phyloP scores from a whole-genome alignment of 148 eudicot species.

The Rhododendron henanense region DNA sequence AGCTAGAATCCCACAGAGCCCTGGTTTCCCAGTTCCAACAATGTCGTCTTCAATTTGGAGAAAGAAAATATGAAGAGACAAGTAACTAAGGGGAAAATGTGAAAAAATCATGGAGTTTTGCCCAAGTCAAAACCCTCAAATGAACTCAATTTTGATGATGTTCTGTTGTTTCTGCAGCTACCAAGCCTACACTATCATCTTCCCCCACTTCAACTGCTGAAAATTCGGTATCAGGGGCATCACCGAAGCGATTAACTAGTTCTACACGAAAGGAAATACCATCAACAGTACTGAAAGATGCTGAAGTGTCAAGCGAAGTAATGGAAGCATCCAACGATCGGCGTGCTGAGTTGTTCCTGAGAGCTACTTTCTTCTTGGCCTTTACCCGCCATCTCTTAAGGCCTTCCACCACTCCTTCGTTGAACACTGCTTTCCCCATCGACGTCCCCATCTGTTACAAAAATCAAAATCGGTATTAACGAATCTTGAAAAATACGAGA shows the following conservation, averaged over 20 bases:
- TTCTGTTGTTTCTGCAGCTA: not conserved
- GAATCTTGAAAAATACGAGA: not conserved
- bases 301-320: slow-evolving; percentile 18
- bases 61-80: not conserved
- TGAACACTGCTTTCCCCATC: slow-evolving; percentile 29
- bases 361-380: slow-evolving; percentile 29
- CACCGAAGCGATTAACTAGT: not conserved
- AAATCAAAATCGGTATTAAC: not conserved
- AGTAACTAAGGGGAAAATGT: not conserved
- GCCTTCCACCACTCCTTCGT: slow-evolving; percentile 24
- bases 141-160: slow-evolving; percentile 7
- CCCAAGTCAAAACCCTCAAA: slow-evolving; percentile 6
- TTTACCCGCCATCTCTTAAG: slow-evolving; percentile 25
- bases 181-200: not conserved
- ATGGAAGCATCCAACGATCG: slow-evolving; percentile 22
- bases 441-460: slow-evolving; percentile 39
- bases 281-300: slow-evolving; percentile 21
- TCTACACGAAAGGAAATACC: slow-evolving; percentile 1
- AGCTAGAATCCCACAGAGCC: not conserved
- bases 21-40: not conserved
- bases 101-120: not conserved
- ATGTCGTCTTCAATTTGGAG: not conserved
- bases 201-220: not conserved
- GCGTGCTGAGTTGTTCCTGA: not conserved
- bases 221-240: not conserved